These are phyloP conservation scores for Phytophthora brassicae DNA, from an alignment of 352 stramenopile genomes.

Conservation along the genomic window DNA sequence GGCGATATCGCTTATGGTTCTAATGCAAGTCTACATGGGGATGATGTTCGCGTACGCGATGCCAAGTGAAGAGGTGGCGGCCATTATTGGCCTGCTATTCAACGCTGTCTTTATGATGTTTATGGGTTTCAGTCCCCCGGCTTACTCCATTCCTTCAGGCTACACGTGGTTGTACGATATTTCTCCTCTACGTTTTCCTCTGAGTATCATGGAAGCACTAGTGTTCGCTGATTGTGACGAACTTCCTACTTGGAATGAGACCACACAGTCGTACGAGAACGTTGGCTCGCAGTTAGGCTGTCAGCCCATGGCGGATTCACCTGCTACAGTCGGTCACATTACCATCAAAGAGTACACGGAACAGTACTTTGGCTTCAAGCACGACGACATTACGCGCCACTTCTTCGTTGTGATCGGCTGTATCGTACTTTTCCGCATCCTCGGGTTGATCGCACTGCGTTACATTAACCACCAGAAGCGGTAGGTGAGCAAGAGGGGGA, in stretches of 20 bases:
- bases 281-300: conserved; percentile 16
- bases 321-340: conserved; percentile 8
- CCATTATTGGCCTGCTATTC: conserved; percentile 33
- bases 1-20: conserved; percentile 20
- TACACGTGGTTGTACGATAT: conserved; percentile 27
- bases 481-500: too few species aligned
- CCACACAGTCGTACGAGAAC: conserved; percentile 6
- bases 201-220: conserved; percentile 23
- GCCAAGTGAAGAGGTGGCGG: conserved; percentile 30
- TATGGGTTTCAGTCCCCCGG: conserved; percentile 35
- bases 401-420: conserved; percentile 10
- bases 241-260: conserved; percentile 11
- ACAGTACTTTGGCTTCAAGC: conserved; percentile 13
- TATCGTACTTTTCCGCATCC: conserved; percentile 19
- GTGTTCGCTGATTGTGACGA: conserved; percentile 22
- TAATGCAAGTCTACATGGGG: conserved; percentile 37
- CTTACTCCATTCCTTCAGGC: conserved; percentile 19
- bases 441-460: conserved; percentile 28
- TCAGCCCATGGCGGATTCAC: conserved; percentile 9
- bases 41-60: conserved; percentile 31
- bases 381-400: conserved; percentile 7
- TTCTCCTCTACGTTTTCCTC: conserved; percentile 17
- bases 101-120: conserved; percentile 40
- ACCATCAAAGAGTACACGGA: conserved; percentile 27
- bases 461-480: conserved; percentile 34